Evolutionary conservation across 371 early-diverging fungal genomes (phyloP).

Genomic region (Saksenaea vasiformis): DNA sequence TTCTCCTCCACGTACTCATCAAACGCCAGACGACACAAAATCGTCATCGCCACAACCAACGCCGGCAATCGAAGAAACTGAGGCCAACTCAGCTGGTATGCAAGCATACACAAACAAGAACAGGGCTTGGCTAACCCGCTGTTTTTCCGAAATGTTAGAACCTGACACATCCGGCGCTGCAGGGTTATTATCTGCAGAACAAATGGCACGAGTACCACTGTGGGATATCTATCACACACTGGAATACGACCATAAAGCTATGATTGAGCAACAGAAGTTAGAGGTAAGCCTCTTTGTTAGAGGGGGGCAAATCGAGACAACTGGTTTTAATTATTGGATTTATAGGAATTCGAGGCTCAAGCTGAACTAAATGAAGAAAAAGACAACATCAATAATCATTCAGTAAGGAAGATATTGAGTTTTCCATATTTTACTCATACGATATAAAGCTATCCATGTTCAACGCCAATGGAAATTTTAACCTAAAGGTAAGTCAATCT

Average conservation of each 20-base stretch:
- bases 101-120: slow-evolving; percentile 19
- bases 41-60: neutral
- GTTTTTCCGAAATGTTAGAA: neutral
- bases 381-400: slow-evolving; percentile 43
- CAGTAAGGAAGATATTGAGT: slow-evolving; percentile 14
- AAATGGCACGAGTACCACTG: slow-evolving; percentile 47
- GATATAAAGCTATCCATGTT: slow-evolving; percentile 41
- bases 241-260: slow-evolving; percentile 74
- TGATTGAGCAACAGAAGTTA: slow-evolving; percentile 65
- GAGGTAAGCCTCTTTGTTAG: slow-evolving; percentile 26
- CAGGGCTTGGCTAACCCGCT: neutral
- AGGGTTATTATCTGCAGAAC: neutral
- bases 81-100: neutral
- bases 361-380: slow-evolving; percentile 54
- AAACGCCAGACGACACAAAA: neutral
- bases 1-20: neutral
- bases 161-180: neutral
- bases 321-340: neutral
- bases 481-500: slow-evolving; percentile 51
- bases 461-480: slow-evolving; percentile 54
- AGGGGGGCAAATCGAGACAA: neutral
- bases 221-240: slow-evolving; percentile 77
- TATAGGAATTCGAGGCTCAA: slow-evolving; percentile 50
- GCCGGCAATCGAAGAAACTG: neutral
- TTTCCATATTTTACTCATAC: neutral